These are phyloP conservation scores for Lentinula boryana DNA, from an alignment of 768 basidiomycete species.

Conservation along the genomic window DNA sequence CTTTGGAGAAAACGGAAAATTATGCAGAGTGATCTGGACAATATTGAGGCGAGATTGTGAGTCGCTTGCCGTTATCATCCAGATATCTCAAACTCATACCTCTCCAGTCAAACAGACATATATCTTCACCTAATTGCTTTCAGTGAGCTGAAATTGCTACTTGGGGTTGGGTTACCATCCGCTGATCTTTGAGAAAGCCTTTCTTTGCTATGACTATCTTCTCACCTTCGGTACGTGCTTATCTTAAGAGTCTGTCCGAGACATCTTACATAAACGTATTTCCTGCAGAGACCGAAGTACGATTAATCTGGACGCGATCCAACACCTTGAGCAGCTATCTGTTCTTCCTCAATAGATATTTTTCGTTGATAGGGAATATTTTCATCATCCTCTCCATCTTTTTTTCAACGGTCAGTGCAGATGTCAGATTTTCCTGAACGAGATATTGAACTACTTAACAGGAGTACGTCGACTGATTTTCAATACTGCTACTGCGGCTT, in stretches of 20 bases:
- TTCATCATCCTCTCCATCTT: slow-evolving; percentile 24
- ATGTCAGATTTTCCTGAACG: neutral
- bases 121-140: neutral
- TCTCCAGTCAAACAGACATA: neutral
- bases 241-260: neutral
- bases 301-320: slow-evolving; percentile 38
- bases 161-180: neutral
- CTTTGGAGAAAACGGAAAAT: neutral
- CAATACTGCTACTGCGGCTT: too few species aligned
- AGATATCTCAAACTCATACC: neutral
- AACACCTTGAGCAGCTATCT: slow-evolving; percentile 31
- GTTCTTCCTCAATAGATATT: slow-evolving; percentile 47
- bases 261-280: neutral
- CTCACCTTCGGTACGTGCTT: slow-evolving; percentile 25
- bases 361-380: slow-evolving; percentile 34
- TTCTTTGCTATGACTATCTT: slow-evolving; percentile 33
- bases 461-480: neutral
- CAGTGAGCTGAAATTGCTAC: neutral
- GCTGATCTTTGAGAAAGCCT: slow-evolving; percentile 17
- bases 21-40: neutral
- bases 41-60: neutral
- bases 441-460: neutral
- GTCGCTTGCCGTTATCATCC: neutral
- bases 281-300: slow-evolving; percentile 29
- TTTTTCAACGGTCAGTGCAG: slow-evolving; percentile 7